Conservation (phyloP, 2,329 filamentous ascomycete species). For the Teratosphaeria gauchensis region DNA sequence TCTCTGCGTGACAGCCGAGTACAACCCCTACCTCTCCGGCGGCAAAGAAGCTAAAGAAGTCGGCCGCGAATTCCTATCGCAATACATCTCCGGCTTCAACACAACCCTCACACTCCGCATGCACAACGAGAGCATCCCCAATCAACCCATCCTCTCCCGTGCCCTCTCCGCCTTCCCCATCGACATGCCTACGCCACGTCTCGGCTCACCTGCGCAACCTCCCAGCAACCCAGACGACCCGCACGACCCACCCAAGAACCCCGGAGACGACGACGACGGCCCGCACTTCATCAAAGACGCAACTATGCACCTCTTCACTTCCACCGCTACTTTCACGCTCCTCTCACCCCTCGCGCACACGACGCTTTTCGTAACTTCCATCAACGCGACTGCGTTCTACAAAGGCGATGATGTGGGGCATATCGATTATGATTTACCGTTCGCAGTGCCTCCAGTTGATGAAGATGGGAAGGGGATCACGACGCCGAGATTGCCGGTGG, state of each 20-base stretch:
- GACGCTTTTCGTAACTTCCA: constrained; percentile 63
- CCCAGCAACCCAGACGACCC: constrained; percentile 28
- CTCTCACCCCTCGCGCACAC: constrained; percentile 66
- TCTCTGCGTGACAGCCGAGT: constrained; percentile 57
- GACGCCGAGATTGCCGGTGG: constrained; percentile 70
- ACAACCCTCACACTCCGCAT: constrained; percentile 66
- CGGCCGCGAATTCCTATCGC: constrained; percentile 66
- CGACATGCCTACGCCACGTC: constrained; percentile 59
- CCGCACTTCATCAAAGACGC: constrained; percentile 74
- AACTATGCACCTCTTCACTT: constrained; percentile 76
- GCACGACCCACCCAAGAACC: constrained; percentile 33
- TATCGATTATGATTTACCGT: constrained; percentile 65
- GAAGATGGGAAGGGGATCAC: constrained; percentile 47
- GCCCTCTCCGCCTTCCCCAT: constrained; percentile 64
- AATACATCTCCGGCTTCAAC: constrained; percentile 82
- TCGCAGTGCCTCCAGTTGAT: constrained; percentile 57
- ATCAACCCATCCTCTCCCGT: constrained; percentile 60
- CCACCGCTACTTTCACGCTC: constrained; percentile 75
- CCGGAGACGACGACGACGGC: constrained; percentile 37
- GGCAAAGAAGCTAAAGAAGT: constrained; percentile 52
- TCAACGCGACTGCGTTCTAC: constrained; percentile 79
- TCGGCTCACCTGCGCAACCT: constrained; percentile 37
- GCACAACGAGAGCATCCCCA: constrained; percentile 63
- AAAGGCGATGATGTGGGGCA: constrained; percentile 65
- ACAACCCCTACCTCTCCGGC: constrained; percentile 58